Evolutionary conservation across 257 asterid species (phyloP), one percentile per base, ranked within the genome.

Genomic region (Solanum tarijense): DNA sequence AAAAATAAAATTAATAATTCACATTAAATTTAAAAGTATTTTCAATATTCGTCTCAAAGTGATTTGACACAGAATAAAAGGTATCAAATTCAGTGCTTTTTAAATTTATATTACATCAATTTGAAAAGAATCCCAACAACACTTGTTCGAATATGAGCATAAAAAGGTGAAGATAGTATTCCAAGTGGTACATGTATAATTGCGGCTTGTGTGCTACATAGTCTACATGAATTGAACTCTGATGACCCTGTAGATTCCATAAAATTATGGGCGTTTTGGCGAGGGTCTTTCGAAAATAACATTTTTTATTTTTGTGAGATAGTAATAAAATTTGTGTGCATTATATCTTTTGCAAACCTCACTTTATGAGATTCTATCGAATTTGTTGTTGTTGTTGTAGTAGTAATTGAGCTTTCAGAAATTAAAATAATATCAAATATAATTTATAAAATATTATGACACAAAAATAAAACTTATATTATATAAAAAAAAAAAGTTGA

Each of bases 251-350:
- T 6, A 27, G 36, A 68, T 68, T 68, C 75, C 36, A 62, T 62
- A 2, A 58, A 20, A 58, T 58, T 7, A 58, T 58, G 5, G 1
- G 5, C 25, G 1, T 55, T 58, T 58, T 20, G 4, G 1, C 0
- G 27, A 21, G 11, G 2, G 0, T 58, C 0, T 21, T 55, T 55
- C 10, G 0, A 55, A 55, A 55, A 55, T 55, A 55, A 0, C 0
- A 6, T 55, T 2, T 16, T 6, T 52, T 16, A 55, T 55, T 18
- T 55, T 55, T 18, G 18, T 0, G 4, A 6, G 1, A 55, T 55
- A 6, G 0, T 55, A 55, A 18, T 55, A 55, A 18, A 2, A 0
- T 18, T 0, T 18, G n/a, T 55, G 9, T 55, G 0, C 0, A 55
- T 55, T 55, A 18, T 18, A 55, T 55, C 0, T 18, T 55, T 0